Percentiles rank a stretch among this genome's conserved stretches.
These are phyloP conservation scores for Gryganskiella cystojenkinii DNA, from an alignment of 192 early-diverging fungal genomes.

Conservation along the genomic window DNA sequence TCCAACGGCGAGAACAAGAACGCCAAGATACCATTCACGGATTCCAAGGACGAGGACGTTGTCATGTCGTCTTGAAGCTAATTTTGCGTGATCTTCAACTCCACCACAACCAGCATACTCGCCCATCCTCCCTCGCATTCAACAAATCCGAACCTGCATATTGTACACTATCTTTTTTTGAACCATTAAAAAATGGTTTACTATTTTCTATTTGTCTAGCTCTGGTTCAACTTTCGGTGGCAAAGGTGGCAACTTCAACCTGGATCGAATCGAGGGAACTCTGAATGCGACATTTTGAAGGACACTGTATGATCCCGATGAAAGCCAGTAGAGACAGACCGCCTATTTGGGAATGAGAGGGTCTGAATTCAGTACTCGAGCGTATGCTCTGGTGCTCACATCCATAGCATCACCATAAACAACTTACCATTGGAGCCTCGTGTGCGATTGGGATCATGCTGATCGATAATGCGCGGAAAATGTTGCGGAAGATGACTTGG, in stretches of 20 bases:
- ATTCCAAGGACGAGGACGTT: conserved; percentile 19
- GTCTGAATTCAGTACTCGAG: no score
- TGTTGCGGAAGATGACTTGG: conserved; percentile 57
- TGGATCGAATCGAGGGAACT: conserved; percentile 48
- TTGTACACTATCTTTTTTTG: conserved; percentile 34
- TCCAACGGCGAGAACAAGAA: conserved; percentile 23
- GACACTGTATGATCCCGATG: conserved; percentile 73
- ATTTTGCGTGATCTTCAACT: not conserved
- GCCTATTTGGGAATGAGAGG: no score
- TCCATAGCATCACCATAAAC: not conserved
- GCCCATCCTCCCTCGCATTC: no score
- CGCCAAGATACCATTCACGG: conserved; percentile 9
- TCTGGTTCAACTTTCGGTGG: conserved; percentile 15
- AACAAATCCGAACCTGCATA: no score
- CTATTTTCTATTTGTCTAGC: conserved; percentile 8
- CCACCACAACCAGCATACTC: not conserved
- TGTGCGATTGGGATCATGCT: conserved; percentile 74
- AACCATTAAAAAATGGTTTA: not conserved
- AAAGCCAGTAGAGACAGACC: conserved; percentile 76
- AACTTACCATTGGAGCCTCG: conserved; percentile 67
- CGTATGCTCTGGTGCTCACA: no score
- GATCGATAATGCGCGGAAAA: conserved; percentile 67
- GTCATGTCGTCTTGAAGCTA: conserved; percentile 19
- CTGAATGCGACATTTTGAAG: conserved; percentile 70
- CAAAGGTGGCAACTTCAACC: conserved; percentile 41